Conservation (phyloP, 257 asterid genomes). For the Plectranthus barbatus region DNA sequence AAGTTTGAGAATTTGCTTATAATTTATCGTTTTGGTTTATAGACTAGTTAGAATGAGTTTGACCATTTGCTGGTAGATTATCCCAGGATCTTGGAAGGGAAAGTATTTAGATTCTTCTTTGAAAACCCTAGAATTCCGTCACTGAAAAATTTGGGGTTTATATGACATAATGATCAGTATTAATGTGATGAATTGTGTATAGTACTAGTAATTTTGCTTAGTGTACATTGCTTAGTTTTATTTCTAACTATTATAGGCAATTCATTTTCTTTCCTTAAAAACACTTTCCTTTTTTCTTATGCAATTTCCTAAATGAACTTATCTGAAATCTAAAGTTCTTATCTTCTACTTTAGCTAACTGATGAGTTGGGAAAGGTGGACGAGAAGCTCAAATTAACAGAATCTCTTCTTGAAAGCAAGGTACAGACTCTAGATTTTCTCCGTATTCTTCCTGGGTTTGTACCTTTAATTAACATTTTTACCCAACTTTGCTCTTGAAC, state of each 20-base stretch:
- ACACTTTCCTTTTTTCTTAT: neutral
- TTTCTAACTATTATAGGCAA: neutral
- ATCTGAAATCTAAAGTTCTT: constrained; percentile 15
- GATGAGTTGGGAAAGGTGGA: constrained; percentile 82
- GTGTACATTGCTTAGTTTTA: neutral
- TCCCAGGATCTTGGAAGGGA: neutral
- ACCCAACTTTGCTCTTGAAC: constrained; percentile 6
- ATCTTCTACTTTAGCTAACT: constrained; percentile 48
- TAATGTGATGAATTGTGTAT: neutral
- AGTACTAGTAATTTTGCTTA: neutral
- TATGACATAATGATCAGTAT: neutral
- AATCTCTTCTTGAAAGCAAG: constrained; percentile 86
- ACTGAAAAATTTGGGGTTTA: neutral
- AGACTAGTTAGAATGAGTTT: neutral
- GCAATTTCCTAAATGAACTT: constrained; percentile 2
- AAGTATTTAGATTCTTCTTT: neutral
- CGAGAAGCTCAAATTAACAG: constrained; percentile 81
- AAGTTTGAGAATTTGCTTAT: neutral
- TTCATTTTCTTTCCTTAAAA: constrained; percentile 6
- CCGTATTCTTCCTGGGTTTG: neutral
- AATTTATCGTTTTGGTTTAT: neutral
- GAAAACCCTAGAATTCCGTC: neutral
- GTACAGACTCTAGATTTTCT: constrained; percentile 28
- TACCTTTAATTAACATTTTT: constrained; percentile 1
- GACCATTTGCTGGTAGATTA: neutral